A percentile compares a stretch with the other conserved stretches of the same genome.
These are phyloP conservation scores for Volvariella surrecta DNA, from an alignment of 1,284 basidiomycete genomes.

Conservation along the genomic window DNA sequence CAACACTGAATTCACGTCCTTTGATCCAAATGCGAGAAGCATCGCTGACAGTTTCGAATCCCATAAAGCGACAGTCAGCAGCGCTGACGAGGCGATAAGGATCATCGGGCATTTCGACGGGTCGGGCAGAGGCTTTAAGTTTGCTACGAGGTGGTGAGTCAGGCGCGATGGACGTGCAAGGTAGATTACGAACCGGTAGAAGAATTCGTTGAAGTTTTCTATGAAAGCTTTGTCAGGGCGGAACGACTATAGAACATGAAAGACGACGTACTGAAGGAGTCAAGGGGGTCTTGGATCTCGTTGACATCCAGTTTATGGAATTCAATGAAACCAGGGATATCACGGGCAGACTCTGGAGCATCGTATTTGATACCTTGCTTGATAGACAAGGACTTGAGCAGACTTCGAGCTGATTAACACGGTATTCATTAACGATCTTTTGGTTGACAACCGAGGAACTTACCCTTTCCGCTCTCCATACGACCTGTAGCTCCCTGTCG, in stretches of 20 bases:
- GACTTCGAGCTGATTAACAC: conserved; percentile 55
- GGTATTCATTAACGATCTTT: not conserved
- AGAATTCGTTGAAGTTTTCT: conserved; percentile 89
- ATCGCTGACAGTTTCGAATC: conserved; percentile 77
- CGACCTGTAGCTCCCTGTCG: conserved; percentile 69
- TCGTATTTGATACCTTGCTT: conserved; percentile 97
- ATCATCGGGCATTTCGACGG: conserved; percentile 67
- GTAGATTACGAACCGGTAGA: conserved; percentile 40
- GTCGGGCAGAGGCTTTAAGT: conserved; percentile 78
- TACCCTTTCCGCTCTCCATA: conserved; percentile 87
- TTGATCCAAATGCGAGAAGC: conserved; percentile 97
- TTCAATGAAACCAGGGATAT: conserved; percentile 83
- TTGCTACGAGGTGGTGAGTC: conserved; percentile 41
- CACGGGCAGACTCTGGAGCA: conserved; percentile 72
- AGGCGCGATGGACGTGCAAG: not conserved
- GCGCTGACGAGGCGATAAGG: conserved; percentile 74
- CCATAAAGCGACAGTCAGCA: conserved; percentile 94
- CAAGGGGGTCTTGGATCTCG: conserved; percentile 78
- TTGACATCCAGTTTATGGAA: conserved; percentile 83
- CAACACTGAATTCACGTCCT: conserved; percentile 86
- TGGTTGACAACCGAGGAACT: conserved; percentile 13
- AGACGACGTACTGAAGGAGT: conserved; percentile 63
- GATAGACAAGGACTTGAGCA: conserved; percentile 85
- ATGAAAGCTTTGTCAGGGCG: conserved; percentile 6
- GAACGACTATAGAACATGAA: not conserved